phyloP scores from a whole-genome alignment of 148 eudicot genomes.

The Rhododendron ferrugineum region DNA sequence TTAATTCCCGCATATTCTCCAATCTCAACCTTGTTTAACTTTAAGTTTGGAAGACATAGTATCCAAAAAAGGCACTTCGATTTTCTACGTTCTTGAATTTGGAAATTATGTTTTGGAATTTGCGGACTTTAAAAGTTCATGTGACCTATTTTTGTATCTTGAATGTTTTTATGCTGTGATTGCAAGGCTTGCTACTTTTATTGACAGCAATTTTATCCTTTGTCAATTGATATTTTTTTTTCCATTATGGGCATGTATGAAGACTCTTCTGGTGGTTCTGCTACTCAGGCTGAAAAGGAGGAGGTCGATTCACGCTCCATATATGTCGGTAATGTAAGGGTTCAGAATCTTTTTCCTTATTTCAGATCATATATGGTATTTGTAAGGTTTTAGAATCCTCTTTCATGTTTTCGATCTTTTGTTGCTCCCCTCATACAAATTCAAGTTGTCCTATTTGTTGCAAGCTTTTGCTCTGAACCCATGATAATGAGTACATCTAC shows the following conservation, averaged over 20 bases:
- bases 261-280: constrained; percentile 6
- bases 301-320: constrained; percentile 10
- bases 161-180: background rate
- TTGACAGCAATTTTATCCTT: background rate
- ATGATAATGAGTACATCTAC: background rate
- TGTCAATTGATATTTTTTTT: background rate
- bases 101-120: background rate
- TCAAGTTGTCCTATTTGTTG: background rate
- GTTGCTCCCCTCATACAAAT: background rate
- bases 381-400: background rate
- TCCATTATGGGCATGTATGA: constrained; percentile 13
- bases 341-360: background rate
- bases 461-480: background rate
- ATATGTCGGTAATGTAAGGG: constrained; percentile 6
- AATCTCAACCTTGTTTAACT: background rate
- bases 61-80: background rate
- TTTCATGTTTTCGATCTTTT: background rate
- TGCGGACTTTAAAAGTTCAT: background rate
- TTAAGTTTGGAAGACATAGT: background rate
- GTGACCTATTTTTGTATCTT: background rate
- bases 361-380: background rate
- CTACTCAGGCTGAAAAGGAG: constrained; percentile 10
- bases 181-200: constrained; percentile 6
- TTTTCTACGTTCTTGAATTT: background rate
- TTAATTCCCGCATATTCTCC: background rate